Evolutionary conservation across 148 eudicot species (phyloP).

Genomic region (Pharnaceum exiguum): DNA sequence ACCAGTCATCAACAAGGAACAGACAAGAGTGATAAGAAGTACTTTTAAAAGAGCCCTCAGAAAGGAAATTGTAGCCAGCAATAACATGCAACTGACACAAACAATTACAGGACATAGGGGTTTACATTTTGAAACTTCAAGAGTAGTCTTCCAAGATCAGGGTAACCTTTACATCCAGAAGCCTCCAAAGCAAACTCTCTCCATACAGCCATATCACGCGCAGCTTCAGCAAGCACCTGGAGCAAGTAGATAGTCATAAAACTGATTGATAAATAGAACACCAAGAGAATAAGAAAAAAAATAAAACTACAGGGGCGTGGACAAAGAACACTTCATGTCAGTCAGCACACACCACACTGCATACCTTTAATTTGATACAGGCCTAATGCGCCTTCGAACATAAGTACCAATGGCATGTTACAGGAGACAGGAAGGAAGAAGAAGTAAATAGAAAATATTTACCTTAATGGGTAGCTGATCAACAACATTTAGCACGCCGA

Average conservation of each 20-base stretch:
- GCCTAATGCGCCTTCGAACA: neutral
- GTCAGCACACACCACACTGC: no score
- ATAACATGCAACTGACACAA: neutral
- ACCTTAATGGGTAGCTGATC: slow-evolving; percentile 82
- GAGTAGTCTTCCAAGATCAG: slow-evolving; percentile 89
- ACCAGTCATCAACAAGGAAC: no score
- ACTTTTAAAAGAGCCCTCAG: no score
- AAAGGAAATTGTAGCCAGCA: neutral
- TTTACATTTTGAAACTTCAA: slow-evolving; percentile 79
- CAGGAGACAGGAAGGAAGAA: neutral
- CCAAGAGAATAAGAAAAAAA: neutral
- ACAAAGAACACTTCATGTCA: no score
- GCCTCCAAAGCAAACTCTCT: slow-evolving; percentile 85
- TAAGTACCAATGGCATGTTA: neutral
- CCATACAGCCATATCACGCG: slow-evolving; percentile 62
- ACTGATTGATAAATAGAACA: slow-evolving; percentile 3
- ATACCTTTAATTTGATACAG: neutral
- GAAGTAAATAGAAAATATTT: slow-evolving; percentile 17
- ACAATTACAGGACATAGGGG: slow-evolving; percentile 18
- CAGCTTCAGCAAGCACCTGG: slow-evolving; percentile 77
- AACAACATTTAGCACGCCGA: slow-evolving; percentile 71
- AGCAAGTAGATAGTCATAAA: slow-evolving; percentile 16
- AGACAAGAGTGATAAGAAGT: no score
- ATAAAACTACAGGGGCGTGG: neutral
- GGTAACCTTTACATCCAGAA: slow-evolving; percentile 71